Conservation (phyloP, 345 rosid species). For the Zanthoxylum bungeanum region DNA sequence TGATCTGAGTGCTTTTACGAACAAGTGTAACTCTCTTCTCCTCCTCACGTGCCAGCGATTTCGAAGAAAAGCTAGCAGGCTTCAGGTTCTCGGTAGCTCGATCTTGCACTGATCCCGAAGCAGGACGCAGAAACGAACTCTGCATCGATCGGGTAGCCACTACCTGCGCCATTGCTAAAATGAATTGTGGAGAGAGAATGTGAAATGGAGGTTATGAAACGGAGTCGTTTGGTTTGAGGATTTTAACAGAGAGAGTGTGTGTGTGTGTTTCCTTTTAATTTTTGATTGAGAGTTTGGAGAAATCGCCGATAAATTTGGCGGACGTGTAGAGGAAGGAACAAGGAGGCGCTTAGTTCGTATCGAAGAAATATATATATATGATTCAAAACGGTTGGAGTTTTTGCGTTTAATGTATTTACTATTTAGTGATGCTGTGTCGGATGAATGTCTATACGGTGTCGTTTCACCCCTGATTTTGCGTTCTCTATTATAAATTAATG, state of each 20-base stretch:
- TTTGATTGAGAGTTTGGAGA: conserved; percentile 34
- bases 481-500: no score
- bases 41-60: conserved; percentile 30
- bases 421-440: no score
- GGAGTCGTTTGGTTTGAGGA: not conserved
- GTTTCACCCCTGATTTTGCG: no score
- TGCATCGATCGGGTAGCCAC: conserved; percentile 70
- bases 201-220: not conserved
- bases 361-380: no score
- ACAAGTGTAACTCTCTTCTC: conserved; percentile 22
- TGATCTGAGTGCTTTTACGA: conserved; percentile 31
- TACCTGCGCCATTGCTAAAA: conserved; percentile 81
- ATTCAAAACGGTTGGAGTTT: no score
- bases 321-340: conserved; percentile 23
- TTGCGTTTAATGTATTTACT: no score
- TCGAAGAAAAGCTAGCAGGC: conserved; percentile 49
- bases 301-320: conserved; percentile 55
- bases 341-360: conserved; percentile 51
- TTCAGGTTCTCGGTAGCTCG: conserved; percentile 43
- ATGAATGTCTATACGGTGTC: no score
- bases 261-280: not conserved
- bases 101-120: conserved; percentile 45
- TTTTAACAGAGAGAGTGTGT: conserved; percentile 5
- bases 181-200: no score
- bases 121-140: conserved; percentile 36